Conservation (phyloP, 1,139 yeast species). For the Kazachstania sp. region DNA sequence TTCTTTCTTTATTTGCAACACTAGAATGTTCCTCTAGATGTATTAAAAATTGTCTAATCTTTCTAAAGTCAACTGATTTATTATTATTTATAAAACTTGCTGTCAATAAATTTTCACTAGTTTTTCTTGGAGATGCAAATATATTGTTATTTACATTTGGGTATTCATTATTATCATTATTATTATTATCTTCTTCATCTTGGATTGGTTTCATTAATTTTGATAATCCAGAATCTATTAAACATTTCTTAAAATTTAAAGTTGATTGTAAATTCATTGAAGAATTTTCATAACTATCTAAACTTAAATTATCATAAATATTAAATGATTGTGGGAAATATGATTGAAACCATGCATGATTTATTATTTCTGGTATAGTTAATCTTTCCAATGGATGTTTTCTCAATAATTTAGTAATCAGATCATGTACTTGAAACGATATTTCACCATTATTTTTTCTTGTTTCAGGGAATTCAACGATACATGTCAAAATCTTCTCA, state of each 20-base stretch:
- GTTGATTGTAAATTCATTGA: slow-evolving; percentile 4
- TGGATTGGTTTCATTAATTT: not conserved
- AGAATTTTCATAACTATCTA: slow-evolving; percentile 3
- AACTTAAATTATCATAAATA: not conserved
- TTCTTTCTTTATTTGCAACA: not conserved
- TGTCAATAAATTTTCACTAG: not conserved
- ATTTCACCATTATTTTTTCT: not conserved
- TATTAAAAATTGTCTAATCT: not conserved
- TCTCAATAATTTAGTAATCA: slow-evolving; percentile 4
- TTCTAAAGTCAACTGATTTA: not conserved
- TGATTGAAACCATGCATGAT: slow-evolving; percentile 7
- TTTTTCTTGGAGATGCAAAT: not conserved
- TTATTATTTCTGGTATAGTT: slow-evolving; percentile 6
- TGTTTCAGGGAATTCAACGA: not conserved
- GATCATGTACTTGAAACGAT: not conserved
- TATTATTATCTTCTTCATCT: not conserved
- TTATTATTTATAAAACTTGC: not conserved
- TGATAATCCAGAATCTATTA: slow-evolving; percentile 3
- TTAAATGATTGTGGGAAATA: slow-evolving; percentile 5
- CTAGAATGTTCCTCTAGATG: slow-evolving; percentile 1
- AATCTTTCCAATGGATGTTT: slow-evolving; percentile 8
- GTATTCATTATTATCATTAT: not conserved
- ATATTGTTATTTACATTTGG: not conserved
- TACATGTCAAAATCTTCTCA: slow-evolving; percentile 1
- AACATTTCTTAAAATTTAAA: slow-evolving; percentile 5